Base-by-base conservation (phyloP, 345 rosid species). In the Sonneratia alba region DNA sequence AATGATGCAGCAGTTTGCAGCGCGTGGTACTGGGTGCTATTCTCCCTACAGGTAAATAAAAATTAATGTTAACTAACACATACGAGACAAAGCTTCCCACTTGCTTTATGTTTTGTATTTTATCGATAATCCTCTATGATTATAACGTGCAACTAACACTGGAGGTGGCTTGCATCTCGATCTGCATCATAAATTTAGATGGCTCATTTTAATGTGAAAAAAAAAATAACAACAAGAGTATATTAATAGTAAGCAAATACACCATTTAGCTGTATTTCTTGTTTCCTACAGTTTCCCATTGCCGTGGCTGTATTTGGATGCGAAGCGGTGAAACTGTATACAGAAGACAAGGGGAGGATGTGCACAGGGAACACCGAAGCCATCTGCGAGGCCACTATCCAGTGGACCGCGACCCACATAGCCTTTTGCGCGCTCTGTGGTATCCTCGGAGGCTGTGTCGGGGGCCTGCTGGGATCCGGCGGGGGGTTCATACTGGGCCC, bases 401-500 rank as follows among this genome's bases (percentile, higher is more conserved):
- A 85, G 74, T 94, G 99, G 99, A 91, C 89, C 12, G 81, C 86
- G 36, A 18, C 82, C 73, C 85, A 93, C 77, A 83, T 95, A 68
- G 75, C 83, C 65, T 90, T 95, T 72, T 92, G 97, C 74, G 96
- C 97, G 48, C 80, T 94, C 1, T 94, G 96, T 75, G 96, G 97
- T 36, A 78, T 87, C 74, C 62, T 87, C n/a, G 98, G 98, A 62
- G 98, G 97, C 38, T 83, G 88, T 0, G 98, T 94, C 0, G 98
- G 98, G 2, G 98, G 98, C 71, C 86, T 94, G 3, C 96, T 94
- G 0, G 98, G 98, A 27, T 94, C 98, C 0, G 97, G 98, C 36
- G 98, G 98, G 32, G 98, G 98, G 0, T 94, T 94, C 89, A 84
- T 94, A 71, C 84, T 94, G 5, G 96, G 98, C 0, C 98, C 98